These are phyloP conservation scores for Parsonsia alboflavescens DNA, from an alignment of 257 asterid species.

Conservation along the genomic window DNA sequence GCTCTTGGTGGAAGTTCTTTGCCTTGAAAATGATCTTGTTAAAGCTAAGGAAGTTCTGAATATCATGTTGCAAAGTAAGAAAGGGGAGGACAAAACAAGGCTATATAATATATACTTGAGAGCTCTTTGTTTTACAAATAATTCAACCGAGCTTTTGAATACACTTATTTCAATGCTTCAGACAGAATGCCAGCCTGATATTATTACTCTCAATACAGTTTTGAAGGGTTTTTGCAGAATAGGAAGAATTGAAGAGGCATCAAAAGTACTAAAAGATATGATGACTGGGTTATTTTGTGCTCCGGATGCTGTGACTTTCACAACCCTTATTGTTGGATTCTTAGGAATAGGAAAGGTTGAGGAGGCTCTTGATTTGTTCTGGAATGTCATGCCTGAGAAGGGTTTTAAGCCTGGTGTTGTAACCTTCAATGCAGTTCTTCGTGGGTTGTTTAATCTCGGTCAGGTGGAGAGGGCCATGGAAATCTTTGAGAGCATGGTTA, in stretches of 20 bases:
- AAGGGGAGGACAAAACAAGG: constrained; percentile 48
- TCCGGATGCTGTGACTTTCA: constrained; percentile 71
- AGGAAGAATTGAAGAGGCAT: constrained; percentile 69
- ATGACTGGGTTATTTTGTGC: constrained; percentile 59
- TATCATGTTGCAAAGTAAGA: constrained; percentile 45
- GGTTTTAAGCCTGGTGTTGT: constrained; percentile 57
- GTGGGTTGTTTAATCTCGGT: constrained; percentile 59
- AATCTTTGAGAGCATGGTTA: constrained; percentile 40
- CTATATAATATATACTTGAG: constrained; percentile 78
- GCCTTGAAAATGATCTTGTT: constrained; percentile 48
- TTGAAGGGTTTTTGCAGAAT: constrained; percentile 70
- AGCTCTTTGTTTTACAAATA: constrained; percentile 56
- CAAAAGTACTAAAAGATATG: constrained; percentile 67
- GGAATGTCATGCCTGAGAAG: constrained; percentile 49
- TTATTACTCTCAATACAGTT: constrained; percentile 68
- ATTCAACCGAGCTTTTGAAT: constrained; percentile 79
- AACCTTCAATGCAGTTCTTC: constrained; percentile 59
- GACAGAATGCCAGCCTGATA: constrained; percentile 71
- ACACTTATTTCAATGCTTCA: constrained; percentile 71
- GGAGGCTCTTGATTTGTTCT: constrained; percentile 51
- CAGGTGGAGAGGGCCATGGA: constrained; percentile 61
- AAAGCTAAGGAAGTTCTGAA: constrained; percentile 63
- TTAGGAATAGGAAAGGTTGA: constrained; percentile 46
- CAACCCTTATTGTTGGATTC: constrained; percentile 60
- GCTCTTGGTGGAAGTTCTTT: constrained; percentile 65